A percentile compares a stretch with the other conserved stretches of the same genome.
phyloP scores from a whole-genome alignment of 305 asterid species.

The Fraxinus greggii region DNA sequence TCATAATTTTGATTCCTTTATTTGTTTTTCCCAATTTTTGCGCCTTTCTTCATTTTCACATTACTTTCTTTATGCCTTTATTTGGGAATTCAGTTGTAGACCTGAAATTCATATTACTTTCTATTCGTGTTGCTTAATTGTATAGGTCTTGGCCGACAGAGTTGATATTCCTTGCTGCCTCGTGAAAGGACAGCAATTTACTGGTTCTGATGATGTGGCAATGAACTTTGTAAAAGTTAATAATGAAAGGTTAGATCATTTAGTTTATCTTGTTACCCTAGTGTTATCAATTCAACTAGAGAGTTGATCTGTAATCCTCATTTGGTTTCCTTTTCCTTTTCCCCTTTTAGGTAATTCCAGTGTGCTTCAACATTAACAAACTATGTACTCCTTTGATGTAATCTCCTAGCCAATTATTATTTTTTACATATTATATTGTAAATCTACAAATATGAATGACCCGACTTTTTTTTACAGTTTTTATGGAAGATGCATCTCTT shows the following conservation, averaged over 20 bases:
- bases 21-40: background rate
- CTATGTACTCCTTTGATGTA: slow-evolving; percentile 7
- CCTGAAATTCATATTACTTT: slow-evolving; percentile 15
- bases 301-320: slow-evolving; percentile 10
- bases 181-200: slow-evolving; percentile 82
- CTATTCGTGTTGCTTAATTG: slow-evolving; percentile 27
- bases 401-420: background rate
- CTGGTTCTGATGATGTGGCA: slow-evolving; percentile 90
- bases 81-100: background rate
- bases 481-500: slow-evolving; percentile 20
- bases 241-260: slow-evolving; percentile 55
- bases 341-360: slow-evolving; percentile 8
- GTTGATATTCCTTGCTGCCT: slow-evolving; percentile 82
- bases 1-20: background rate
- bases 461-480: slow-evolving; percentile 2
- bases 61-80: background rate
- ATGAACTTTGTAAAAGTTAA: slow-evolving; percentile 74
- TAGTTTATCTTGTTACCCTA: slow-evolving; percentile 14
- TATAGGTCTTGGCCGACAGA: slow-evolving; percentile 92
- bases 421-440: background rate
- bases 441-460: slow-evolving; percentile 1
- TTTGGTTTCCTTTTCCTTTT: slow-evolving; percentile 7
- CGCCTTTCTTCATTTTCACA: background rate
- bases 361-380: background rate
- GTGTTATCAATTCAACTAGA: slow-evolving; percentile 15